phyloP scores from a whole-genome alignment of 768 basidiomycete species.

The Termitomyces titanicus region DNA sequence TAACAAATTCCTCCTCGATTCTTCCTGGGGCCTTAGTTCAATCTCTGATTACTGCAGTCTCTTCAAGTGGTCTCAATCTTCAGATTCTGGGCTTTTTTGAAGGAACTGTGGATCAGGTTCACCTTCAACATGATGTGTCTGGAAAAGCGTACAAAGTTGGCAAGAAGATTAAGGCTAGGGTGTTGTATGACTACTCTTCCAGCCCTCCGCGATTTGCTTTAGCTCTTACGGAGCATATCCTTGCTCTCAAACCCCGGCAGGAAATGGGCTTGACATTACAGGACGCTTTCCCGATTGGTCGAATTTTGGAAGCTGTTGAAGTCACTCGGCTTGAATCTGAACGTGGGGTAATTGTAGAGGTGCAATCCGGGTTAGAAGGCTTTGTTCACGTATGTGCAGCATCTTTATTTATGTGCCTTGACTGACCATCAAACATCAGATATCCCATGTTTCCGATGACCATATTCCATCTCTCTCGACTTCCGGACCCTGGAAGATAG shows the following conservation, averaged over 20 bases:
- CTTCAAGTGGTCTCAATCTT: slow-evolving; percentile 74
- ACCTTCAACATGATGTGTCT: slow-evolving; percentile 49
- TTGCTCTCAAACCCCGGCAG: slow-evolving; percentile 46
- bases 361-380: slow-evolving; percentile 63
- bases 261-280: slow-evolving; percentile 33
- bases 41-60: slow-evolving; percentile 73
- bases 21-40: slow-evolving; percentile 86
- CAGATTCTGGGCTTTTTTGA: slow-evolving; percentile 92
- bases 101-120: slow-evolving; percentile 82
- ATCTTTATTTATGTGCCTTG: neutral
- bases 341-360: slow-evolving; percentile 72
- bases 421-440: slow-evolving; percentile 43
- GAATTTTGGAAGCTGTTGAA: slow-evolving; percentile 65
- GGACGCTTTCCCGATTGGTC: slow-evolving; percentile 71
- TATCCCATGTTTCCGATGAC: slow-evolving; percentile 91
- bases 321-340: slow-evolving; percentile 75
- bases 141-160: slow-evolving; percentile 54
- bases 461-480: slow-evolving; percentile 76
- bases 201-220: slow-evolving; percentile 85
- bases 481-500: slow-evolving; percentile 79
- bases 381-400: slow-evolving; percentile 76
- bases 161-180: slow-evolving; percentile 76
- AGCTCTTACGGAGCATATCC: slow-evolving; percentile 67
- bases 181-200: slow-evolving; percentile 76
- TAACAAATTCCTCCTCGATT: slow-evolving; percentile 73